Base-by-base conservation (phyloP, 192 early-diverging fungal species). In the Diversispora epigaea region DNA sequence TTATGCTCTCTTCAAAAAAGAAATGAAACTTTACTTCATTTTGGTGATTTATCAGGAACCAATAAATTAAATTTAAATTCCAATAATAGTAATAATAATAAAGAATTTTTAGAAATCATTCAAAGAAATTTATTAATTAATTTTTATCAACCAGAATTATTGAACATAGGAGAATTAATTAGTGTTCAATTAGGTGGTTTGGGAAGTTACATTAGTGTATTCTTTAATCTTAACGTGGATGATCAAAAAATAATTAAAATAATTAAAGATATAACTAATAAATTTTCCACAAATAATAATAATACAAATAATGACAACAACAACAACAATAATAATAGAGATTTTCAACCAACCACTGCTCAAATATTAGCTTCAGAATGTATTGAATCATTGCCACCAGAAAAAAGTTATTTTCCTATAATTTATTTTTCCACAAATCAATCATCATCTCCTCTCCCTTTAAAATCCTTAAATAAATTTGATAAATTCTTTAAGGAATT, bases 1-100 rank as follows among this genome's bases (percentile, higher is more conserved):
- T 12, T 89, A 4, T 43, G 77, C n/a, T 77, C 79, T 3, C 69
- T 89, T 11, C 60, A 75, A 50, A 77, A 76, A 2, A 77, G 79
- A 4, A 60, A 72, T 6, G 68, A 82, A 21, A 71, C 75, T 7
- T 71, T 89, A 17, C 50, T 89, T 32, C 86, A 87, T 52, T 86
- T 89, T 78, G 85, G 86, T 6, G 85, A 83, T 0, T 50, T 89
- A 14, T 89, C 85, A 73, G 84, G 82, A 3, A 79, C 78, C 3
- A 78, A 80, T 21, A 67, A 86, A 5, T 81, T 89, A 9, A 50
- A 85, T 0, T 85, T 86, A 3, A 82, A 86, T 63, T 32, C 25
- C 25, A 32, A 32, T 32, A 32, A n/a, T n/a, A 39, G 77, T 25
- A 67, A 78, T 19, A 82, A 86, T 17, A 80, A 86, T 73, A 80